Percentiles rank a stretch among this genome's conserved stretches.
Evolutionary conservation across 768 basidiomycete genomes (phyloP).

Genomic region (Russula brevipes): DNA sequence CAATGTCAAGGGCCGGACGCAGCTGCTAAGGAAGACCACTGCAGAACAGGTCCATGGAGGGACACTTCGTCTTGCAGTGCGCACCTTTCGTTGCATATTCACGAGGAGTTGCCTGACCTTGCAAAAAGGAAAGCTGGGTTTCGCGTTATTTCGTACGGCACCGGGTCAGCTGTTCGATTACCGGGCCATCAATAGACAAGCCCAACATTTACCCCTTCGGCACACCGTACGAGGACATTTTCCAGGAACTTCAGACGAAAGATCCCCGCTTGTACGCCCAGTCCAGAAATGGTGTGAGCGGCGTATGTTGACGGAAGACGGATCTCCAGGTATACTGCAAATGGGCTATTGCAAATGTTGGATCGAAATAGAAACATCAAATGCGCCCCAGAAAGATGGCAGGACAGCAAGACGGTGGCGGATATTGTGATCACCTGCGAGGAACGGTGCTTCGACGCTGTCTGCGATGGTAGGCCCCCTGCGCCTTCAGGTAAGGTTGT

Average conservation of each 20-base stretch:
- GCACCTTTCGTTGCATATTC: constrained; percentile 32
- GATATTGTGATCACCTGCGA: constrained; percentile 99
- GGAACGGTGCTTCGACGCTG: constrained; percentile 96
- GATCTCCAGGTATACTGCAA: constrained; percentile 72
- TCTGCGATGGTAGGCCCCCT: constrained; percentile 79
- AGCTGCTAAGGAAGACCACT: not conserved
- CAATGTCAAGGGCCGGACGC: not conserved
- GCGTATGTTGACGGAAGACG: not conserved
- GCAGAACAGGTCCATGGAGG: constrained; percentile 98
- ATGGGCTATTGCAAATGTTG: constrained; percentile 92
- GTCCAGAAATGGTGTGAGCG: not conserved
- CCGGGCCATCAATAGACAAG: constrained; percentile 97
- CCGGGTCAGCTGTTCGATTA: constrained; percentile 93
- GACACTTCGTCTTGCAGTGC: constrained; percentile 83
- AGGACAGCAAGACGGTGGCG: constrained; percentile 82
- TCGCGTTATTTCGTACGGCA: constrained; percentile 90
- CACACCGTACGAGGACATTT: constrained; percentile 94
- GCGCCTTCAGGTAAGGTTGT: constrained; percentile 5
- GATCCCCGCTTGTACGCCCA: constrained; percentile 71
- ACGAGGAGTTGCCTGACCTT: not conserved
- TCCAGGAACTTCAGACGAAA: constrained; percentile 79
- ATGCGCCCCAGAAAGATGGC: constrained; percentile 93
- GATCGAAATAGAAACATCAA: constrained; percentile 94
- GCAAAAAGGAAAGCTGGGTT: constrained; percentile 83
- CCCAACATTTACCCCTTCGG: constrained; percentile 97